Evolutionary conservation across 768 basidiomycete species (phyloP).

Genomic region (Boletus pseudopeckii): DNA sequence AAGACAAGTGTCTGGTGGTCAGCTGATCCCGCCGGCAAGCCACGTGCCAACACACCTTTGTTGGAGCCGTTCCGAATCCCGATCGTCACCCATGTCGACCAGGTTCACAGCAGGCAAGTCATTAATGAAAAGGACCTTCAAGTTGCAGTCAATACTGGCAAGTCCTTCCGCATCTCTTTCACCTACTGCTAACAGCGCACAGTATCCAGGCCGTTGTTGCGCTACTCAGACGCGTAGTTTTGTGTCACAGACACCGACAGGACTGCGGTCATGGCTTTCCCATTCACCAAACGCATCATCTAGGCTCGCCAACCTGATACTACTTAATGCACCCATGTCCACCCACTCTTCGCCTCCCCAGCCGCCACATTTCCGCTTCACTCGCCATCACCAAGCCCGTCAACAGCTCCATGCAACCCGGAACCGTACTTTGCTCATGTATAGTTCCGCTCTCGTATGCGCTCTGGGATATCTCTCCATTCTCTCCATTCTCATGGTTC

Average conservation of each 20-base stretch:
- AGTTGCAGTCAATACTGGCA: not conserved
- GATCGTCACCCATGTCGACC: constrained; percentile 1
- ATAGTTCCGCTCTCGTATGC: constrained; percentile 77
- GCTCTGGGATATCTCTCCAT: not conserved
- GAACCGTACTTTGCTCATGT: constrained; percentile 80
- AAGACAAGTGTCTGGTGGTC: not conserved
- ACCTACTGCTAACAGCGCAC: not conserved
- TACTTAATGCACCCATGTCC: constrained; percentile 13
- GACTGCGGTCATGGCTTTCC: constrained; percentile 3
- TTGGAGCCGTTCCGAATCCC: not conserved
- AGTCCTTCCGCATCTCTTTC: not conserved
- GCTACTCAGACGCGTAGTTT: not conserved
- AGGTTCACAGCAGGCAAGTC: not conserved
- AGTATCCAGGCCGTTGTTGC: not conserved
- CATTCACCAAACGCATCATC: not conserved
- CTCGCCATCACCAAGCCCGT: constrained; percentile 31
- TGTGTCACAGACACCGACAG: not conserved
- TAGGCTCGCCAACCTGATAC: not conserved
- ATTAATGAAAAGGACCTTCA: not conserved
- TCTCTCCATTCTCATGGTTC: not conserved
- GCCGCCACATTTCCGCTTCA: not conserved
- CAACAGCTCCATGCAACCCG: constrained; percentile 47
- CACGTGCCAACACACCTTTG: constrained; percentile 13
- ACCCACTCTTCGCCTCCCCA: constrained; percentile 4
- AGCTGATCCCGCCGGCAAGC: not conserved